Evolutionary conservation across 2,329 filamentous ascomycete genomes (phyloP), one percentile per base, ranked within the genome.

Genomic region (Calonectria fujianensis): DNA sequence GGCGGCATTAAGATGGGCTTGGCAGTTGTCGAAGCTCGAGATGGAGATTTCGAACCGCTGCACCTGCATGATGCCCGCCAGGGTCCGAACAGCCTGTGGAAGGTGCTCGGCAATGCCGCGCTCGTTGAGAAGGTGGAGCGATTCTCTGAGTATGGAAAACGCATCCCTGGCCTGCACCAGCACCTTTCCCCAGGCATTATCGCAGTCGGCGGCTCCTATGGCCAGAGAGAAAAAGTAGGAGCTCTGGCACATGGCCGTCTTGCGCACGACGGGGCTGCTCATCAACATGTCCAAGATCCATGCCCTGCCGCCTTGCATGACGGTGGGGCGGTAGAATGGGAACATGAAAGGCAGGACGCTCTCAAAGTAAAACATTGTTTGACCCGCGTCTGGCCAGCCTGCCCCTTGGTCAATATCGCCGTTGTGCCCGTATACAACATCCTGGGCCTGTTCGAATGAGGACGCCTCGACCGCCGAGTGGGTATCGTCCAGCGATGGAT

Each of bases 281-380:
- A 87, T 84, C 14, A 91, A 83, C 70, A 90, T 82, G 20, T 87
- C 85, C 10, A 91, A 82, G 31, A 91, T 83, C 90, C 90, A 92
- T 11, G 86, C 85, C 52, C 87, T 85, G 4, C 89, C 90, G 11
- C 88, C 87, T 76, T 89, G 83, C 10, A 88, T 80, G 1, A 90
- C 74, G 3, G 84, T 83, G 0, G 90, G 89, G 2, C 85, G 85
- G 80, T 91, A 91, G 76, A 91, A 90, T 0, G 90, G 90, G 76
- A 89, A 91, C 0, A 91, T 81, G 66, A 90, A 89, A 0, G 90
- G 90, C 64, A 91, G 86, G 2, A 86, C 78, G 20, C 79, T 79
- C 32, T 85, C 82, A 3, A 85, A 76, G 73, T 85, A 86, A 10
- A 65, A 11, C 11, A 32, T 72, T 4, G 74, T 7, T 0, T 72